A percentile compares a stretch with the other conserved stretches of the same genome.
These are phyloP conservation scores for Acacia concinna DNA, from an alignment of 331 rosid species.

Conservation along the genomic window DNA sequence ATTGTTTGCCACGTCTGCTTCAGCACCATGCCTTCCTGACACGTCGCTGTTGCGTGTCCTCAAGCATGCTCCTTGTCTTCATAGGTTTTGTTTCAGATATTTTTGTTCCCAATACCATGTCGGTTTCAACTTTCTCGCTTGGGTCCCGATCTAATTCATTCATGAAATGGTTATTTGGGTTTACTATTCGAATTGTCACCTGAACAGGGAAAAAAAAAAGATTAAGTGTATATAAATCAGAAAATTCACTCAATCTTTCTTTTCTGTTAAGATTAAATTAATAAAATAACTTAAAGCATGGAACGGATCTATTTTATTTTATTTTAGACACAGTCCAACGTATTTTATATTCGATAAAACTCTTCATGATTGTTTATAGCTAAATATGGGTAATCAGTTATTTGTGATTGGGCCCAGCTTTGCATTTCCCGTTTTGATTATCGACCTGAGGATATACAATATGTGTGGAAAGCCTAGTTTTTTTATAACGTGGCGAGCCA, in stretches of 20 bases:
- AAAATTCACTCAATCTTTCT: too few species aligned
- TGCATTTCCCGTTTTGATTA: neutral
- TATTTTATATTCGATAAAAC: neutral
- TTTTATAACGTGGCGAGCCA: too few species aligned
- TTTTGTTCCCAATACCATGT: neutral
- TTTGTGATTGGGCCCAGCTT: neutral
- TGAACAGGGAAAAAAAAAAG: too few species aligned
- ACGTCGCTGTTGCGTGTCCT: slow-evolving; percentile 41
- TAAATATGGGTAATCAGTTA: neutral
- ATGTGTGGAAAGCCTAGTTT: too few species aligned
- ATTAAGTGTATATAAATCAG: too few species aligned
- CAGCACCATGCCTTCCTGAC: neutral
- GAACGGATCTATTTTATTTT: too few species aligned
- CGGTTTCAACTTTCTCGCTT: neutral
- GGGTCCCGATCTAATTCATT: too few species aligned
- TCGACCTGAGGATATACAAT: neutral
- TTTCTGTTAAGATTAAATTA: too few species aligned
- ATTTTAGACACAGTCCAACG: too few species aligned
- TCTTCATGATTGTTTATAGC: neutral
- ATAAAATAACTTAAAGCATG: too few species aligned
- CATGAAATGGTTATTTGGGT: too few species aligned
- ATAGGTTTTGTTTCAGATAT: neutral
- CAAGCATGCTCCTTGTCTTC: neutral
- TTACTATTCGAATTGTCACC: too few species aligned
- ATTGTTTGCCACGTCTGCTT: slow-evolving; percentile 33